Conservation (phyloP, 2,329 filamentous ascomycete species). For the Thermochaetoides dissita region DNA sequence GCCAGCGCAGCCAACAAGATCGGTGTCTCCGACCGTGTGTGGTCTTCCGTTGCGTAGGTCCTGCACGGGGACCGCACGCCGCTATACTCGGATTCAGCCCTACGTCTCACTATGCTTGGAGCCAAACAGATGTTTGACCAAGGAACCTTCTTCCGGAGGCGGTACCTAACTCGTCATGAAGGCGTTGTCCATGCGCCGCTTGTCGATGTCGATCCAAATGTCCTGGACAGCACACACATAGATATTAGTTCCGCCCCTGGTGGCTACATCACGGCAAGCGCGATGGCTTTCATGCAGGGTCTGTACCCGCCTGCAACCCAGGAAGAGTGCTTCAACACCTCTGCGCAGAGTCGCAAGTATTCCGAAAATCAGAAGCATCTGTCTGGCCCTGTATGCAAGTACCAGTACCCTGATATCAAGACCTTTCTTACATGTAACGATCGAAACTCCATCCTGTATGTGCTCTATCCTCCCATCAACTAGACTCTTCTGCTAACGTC, state of each 20-base stretch:
- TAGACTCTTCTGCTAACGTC: background rate
- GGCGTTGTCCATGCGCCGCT: conserved; percentile 24
- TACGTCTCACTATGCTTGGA: conserved; percentile 35
- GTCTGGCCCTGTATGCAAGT: conserved; percentile 27
- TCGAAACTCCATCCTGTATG: conserved; percentile 30
- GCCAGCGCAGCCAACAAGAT: conserved; percentile 1
- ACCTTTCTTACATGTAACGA: conserved; percentile 33
- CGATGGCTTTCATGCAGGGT: conserved; percentile 67
- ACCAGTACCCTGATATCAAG: conserved; percentile 62
- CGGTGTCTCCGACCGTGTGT: conserved; percentile 24
- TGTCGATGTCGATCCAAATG: conserved; percentile 25
- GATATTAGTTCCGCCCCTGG: conserved; percentile 27
- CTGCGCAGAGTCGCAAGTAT: too few species aligned
- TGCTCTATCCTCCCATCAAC: background rate
- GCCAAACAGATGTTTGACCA: conserved; percentile 38
- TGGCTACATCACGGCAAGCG: conserved; percentile 47
- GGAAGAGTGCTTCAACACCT: too few species aligned
- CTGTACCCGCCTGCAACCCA: conserved; percentile 55
- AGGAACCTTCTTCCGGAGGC: conserved; percentile 32
- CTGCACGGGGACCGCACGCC: conserved; percentile 42
- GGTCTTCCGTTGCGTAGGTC: conserved; percentile 35
- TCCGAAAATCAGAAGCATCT: too few species aligned
- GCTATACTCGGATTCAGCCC: conserved; percentile 14
- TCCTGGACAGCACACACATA: conserved; percentile 37
- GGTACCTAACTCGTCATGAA: conserved; percentile 29